Percentiles rank a stretch among this genome's conserved stretches.
Conservation (phyloP, 2,329 filamentous ascomycete genomes). For the Scopulariopsis brevicaulis region DNA sequence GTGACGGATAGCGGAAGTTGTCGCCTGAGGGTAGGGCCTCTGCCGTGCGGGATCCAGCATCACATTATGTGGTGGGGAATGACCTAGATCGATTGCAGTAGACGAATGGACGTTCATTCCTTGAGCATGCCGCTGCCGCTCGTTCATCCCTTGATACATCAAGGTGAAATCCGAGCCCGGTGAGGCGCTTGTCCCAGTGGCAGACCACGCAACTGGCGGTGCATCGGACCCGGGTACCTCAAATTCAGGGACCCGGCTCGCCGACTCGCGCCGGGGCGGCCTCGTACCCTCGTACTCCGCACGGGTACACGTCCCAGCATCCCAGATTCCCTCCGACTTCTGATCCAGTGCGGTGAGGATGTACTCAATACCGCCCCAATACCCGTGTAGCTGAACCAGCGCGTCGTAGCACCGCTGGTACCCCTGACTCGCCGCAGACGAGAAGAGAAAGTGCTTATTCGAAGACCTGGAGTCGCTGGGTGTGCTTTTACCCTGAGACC, state of each 20-base stretch:
- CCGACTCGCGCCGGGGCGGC: constrained; percentile 29
- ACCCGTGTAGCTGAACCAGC: constrained; percentile 66
- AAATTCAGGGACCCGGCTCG: constrained; percentile 27
- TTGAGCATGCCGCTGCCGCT: constrained; percentile 13
- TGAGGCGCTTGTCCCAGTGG: constrained; percentile 81
- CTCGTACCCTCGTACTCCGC: constrained; percentile 72
- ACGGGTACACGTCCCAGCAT: constrained; percentile 54
- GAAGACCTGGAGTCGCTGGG: constrained; percentile 25
- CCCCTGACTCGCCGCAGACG: constrained; percentile 73
- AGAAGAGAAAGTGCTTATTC: constrained; percentile 62
- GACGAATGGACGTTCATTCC: constrained; percentile 6
- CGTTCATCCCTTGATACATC: constrained; percentile 53
- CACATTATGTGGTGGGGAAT: not conserved
- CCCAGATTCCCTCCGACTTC: constrained; percentile 76
- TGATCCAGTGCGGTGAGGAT: constrained; percentile 80
- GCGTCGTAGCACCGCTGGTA: constrained; percentile 83
- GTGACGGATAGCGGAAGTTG: constrained; percentile 33
- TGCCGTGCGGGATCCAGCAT: not conserved
- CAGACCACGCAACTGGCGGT: constrained; percentile 63
- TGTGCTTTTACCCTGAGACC: constrained; percentile 6
- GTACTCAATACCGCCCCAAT: constrained; percentile 81
- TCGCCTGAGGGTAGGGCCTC: constrained; percentile 33
- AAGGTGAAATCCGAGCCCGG: constrained; percentile 74
- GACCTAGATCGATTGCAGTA: not conserved
- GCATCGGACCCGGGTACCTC: constrained; percentile 35